These are phyloP conservation scores for Gonapodya prolifera DNA, from an alignment of 192 early-diverging fungal genomes.

Conservation along the genomic window DNA sequence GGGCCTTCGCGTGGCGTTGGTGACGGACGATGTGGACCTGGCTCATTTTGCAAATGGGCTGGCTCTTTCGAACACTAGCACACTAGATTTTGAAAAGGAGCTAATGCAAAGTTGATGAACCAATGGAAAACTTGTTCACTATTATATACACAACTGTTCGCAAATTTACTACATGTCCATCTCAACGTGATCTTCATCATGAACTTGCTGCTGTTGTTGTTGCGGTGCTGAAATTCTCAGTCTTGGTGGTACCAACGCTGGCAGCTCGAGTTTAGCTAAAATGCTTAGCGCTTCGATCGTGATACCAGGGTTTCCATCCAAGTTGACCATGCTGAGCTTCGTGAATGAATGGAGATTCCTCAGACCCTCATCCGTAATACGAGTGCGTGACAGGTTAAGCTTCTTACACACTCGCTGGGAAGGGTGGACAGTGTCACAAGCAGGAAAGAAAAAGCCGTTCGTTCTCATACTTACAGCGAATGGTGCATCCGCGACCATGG, in stretches of 20 bases:
- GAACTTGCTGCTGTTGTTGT: background rate
- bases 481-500: background rate
- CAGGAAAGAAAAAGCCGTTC: background rate
- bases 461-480: background rate
- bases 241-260: background rate
- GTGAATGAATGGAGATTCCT: background rate
- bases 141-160: too few species aligned
- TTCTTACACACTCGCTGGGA: background rate
- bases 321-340: background rate
- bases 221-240: background rate
- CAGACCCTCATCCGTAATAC: background rate
- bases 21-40: background rate
- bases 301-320: background rate
- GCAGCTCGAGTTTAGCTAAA: background rate
- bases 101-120: background rate
- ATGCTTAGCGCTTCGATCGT: background rate
- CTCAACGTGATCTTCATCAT: background rate
- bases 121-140: background rate
- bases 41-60: background rate
- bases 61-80: background rate
- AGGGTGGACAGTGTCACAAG: background rate
- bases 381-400: background rate
- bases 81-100: background rate
- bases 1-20: background rate
- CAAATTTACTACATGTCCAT: background rate